Evolutionary conservation across 306 rosid genomes (phyloP).

Genomic region (Abrus precatorius): DNA sequence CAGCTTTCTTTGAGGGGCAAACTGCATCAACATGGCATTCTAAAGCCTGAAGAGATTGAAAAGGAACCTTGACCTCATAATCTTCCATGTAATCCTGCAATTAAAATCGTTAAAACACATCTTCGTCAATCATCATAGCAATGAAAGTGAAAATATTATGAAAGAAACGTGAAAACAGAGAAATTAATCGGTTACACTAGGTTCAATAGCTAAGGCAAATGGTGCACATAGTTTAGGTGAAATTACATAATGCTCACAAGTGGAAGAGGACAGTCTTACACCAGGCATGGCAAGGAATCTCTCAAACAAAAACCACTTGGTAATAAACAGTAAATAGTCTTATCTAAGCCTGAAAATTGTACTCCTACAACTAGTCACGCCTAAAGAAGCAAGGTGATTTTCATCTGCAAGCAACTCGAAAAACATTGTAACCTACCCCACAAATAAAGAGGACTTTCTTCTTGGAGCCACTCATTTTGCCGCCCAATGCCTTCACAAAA

Average conservation of each 20-base stretch:
- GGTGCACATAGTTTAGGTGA: constrained; percentile 15
- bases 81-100: constrained; percentile 92
- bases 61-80: constrained; percentile 82
- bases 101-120: constrained; percentile 9
- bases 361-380: constrained; percentile 30
- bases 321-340: constrained; percentile 9
- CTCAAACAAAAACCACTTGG: constrained; percentile 5
- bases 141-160: constrained; percentile 20
- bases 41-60: constrained; percentile 87
- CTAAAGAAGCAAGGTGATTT: constrained; percentile 24
- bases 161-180: not conserved
- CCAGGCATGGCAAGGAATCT: not conserved
- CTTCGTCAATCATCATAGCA: constrained; percentile 12
- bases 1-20: constrained; percentile 82
- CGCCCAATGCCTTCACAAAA: constrained; percentile 85
- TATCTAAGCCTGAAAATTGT: constrained; percentile 3
- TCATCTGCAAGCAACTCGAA: constrained; percentile 6
- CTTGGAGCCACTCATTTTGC: constrained; percentile 67
- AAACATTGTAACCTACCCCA: constrained; percentile 68
- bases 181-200: not conserved
- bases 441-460: constrained; percentile 84
- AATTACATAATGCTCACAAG: constrained; percentile 1
- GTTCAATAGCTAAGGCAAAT: constrained; percentile 23
- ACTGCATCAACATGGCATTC: constrained; percentile 89
- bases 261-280: not conserved